phyloP scores from a whole-genome alignment of 225 moss, liverwort and hornwort species.

The Sphagnum contortum region DNA sequence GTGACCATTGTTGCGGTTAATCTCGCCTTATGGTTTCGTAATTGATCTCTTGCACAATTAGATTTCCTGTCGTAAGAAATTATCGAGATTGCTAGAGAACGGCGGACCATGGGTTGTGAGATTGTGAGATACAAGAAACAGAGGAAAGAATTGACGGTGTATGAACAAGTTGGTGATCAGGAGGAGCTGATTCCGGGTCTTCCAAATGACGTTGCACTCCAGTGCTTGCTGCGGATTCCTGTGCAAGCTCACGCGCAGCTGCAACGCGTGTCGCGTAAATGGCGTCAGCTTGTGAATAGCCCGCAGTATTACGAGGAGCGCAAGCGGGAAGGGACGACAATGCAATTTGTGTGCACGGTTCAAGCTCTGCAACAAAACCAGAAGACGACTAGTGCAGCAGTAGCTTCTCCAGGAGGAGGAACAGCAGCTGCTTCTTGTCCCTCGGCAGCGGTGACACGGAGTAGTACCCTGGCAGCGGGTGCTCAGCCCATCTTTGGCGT shows the following conservation, averaged over 20 bases:
- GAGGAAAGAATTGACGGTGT: too few relatives aligned
- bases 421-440: slow-evolving; percentile 11
- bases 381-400: not conserved
- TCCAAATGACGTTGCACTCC: slow-evolving; percentile 70
- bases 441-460: not conserved
- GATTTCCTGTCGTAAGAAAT: too few relatives aligned
- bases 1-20: too few relatives aligned
- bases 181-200: slow-evolving; percentile 26
- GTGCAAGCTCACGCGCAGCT: slow-evolving; percentile 48
- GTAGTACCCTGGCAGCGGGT: not conserved
- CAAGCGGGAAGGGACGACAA: slow-evolving; percentile 44
- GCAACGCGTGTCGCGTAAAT: slow-evolving; percentile 39
- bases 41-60: too few relatives aligned
- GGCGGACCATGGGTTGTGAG: too few relatives aligned
- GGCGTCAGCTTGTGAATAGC: slow-evolving; percentile 39
- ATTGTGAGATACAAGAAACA: too few relatives aligned
- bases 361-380: slow-evolving; percentile 37
- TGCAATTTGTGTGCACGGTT: slow-evolving; percentile 48
- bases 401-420: slow-evolving; percentile 2
- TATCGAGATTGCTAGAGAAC: too few relatives aligned
- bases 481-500: slow-evolving; percentile 56
- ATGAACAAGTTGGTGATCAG: too few relatives aligned
- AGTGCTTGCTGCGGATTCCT: slow-evolving; percentile 64
- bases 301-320: slow-evolving; percentile 48
- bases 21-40: too few relatives aligned